Conservation (phyloP, 1,284 basidiomycete genomes). For the Microbotryomycetes sp. region DNA sequence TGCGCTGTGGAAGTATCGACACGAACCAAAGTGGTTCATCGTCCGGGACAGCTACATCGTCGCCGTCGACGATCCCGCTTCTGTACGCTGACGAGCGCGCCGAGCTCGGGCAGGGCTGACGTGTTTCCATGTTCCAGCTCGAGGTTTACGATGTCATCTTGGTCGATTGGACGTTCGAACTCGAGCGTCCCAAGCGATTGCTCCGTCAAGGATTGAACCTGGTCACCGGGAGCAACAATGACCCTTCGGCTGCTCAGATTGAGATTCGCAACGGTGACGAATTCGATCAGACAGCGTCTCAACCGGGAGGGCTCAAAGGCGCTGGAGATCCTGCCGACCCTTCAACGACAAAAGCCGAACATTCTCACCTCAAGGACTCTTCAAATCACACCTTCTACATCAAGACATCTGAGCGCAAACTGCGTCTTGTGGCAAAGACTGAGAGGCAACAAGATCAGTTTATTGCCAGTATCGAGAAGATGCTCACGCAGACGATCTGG, state of each 20-base stretch:
- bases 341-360: slow-evolving; percentile 31
- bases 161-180: slow-evolving; percentile 80
- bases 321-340: slow-evolving; percentile 35
- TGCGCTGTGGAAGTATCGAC: slow-evolving; percentile 59
- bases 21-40: slow-evolving; percentile 81
- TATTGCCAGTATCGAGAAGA: slow-evolving; percentile 83
- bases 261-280: slow-evolving; percentile 37
- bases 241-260: neutral
- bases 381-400: slow-evolving; percentile 87
- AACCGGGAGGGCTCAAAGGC: slow-evolving; percentile 16
- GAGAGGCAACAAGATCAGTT: slow-evolving; percentile 98
- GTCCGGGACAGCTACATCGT: slow-evolving; percentile 90
- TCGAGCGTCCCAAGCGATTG: slow-evolving; percentile 52
- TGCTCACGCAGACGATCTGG: slow-evolving; percentile 70
- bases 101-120: too few species aligned
- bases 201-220: slow-evolving; percentile 62
- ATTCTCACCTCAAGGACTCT: slow-evolving; percentile 35
- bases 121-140: too few species aligned
- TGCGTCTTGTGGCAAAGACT: slow-evolving; percentile 82
- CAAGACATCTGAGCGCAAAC: slow-evolving; percentile 77
- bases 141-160: slow-evolving; percentile 89
- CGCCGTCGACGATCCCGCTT: slow-evolving; percentile 76
- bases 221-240: slow-evolving; percentile 39
- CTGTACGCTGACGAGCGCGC: too few species aligned
- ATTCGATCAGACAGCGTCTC: slow-evolving; percentile 46